These are phyloP conservation scores for Andrographis paniculata DNA, from an alignment of 305 asterid genomes.

Conservation along the genomic window DNA sequence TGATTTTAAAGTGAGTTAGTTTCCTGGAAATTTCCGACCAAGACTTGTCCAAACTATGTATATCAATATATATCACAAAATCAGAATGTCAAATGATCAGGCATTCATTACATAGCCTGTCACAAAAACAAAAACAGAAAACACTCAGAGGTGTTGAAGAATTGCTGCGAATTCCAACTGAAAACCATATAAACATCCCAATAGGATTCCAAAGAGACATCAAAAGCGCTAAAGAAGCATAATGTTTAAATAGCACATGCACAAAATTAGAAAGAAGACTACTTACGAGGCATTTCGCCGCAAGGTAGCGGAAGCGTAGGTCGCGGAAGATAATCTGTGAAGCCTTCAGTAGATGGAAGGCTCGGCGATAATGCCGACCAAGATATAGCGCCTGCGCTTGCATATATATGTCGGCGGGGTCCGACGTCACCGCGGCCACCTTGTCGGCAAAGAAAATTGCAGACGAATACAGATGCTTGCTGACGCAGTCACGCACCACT, in stretches of 20 bases:
- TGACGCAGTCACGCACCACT: conserved; percentile 91
- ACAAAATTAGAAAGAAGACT: conserved; percentile 3
- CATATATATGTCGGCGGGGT: conserved; percentile 97
- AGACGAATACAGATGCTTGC: conserved; percentile 95
- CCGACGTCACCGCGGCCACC: conserved; percentile 93
- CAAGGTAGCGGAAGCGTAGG: conserved; percentile 90
- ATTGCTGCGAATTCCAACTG: too few relatives aligned
- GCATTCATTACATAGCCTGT: too few relatives aligned
- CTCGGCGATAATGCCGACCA: conserved; percentile 92
- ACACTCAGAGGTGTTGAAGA: too few relatives aligned
- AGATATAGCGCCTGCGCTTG: conserved; percentile 99
- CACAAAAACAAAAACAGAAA: too few relatives aligned
- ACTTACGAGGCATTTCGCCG: conserved; percentile 87
- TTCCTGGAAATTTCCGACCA: too few relatives aligned
- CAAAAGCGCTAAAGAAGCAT: too few relatives aligned
- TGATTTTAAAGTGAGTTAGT: too few relatives aligned
- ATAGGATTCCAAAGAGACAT: too few relatives aligned
- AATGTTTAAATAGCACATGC: not conserved
- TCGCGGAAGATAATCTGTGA: conserved; percentile 86
- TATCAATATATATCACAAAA: too few relatives aligned
- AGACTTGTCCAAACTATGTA: too few relatives aligned
- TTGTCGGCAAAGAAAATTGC: conserved; percentile 97
- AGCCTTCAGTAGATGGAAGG: conserved; percentile 93
- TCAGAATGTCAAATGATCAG: too few relatives aligned
- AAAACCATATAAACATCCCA: too few relatives aligned